Evolutionary conservation across 176 grass and related monocot genomes (phyloP), one percentile per base, ranked within the genome.

Genomic region (Paspalum notatum): DNA sequence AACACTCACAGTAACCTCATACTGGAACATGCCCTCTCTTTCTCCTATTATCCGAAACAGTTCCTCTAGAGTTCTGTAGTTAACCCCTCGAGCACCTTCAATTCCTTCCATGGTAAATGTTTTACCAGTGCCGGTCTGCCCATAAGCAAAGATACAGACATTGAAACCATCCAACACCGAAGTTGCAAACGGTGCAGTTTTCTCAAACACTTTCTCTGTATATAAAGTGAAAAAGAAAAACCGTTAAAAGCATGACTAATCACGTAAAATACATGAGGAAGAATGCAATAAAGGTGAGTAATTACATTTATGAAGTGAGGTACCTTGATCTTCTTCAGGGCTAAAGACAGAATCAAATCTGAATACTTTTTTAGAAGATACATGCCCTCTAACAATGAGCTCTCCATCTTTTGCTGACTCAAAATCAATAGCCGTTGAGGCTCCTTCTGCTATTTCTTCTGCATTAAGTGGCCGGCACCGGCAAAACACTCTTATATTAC

Each of bases 71-170:
- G 93, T 98, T 53, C 86, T 93, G 44, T 93, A 95, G 60, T 98
- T 98, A 67, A 98, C 92, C 43, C 96, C 96, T 68, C 96, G 86
- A 78, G 87, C 88, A 52, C 88, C 90, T 48, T 91, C 84, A 68
- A 59, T 88, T 6, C 96, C 96, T 88, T 98, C 96, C 96, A 98
- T 98, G 56, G 96, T 98, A 80, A 93, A 98, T 61, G 96, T 95
- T 90, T 98, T 98, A 37, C 96, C 96, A 16, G 96, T 98, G 32
- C 96, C 96, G 0, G 96, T 98, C 60, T 98, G 92, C 7, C 92
- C 96, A 18, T 93, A 98, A 68, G 96, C 96, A 82, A 98, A 98
- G 62, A 98, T 98, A 13, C 96, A 98, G 13, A 93, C 92, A 82
- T 98, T 98, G 76, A 87, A 98, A 50, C 96, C 96, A 69, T 98